A percentile compares a stretch with the other conserved stretches of the same genome.
phyloP scores from a whole-genome alignment of 2,329 filamentous ascomycete species.

The Ophiostoma pallidulum region DNA sequence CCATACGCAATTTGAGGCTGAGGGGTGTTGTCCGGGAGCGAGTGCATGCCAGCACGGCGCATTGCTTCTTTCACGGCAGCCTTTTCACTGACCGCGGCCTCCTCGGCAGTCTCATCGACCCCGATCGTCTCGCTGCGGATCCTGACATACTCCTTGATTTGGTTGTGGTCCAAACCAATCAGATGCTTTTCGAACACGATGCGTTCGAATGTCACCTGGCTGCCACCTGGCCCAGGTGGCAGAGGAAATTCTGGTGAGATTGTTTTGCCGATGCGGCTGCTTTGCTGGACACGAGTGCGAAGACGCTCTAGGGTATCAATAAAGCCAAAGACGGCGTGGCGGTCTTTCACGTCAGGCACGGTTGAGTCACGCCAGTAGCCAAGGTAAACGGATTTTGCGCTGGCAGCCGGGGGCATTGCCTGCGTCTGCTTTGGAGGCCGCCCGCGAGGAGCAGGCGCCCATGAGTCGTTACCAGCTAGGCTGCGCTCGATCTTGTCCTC shows the following conservation, averaged over 20 bases:
- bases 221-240: conserved; percentile 50
- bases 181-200: conserved; percentile 51
- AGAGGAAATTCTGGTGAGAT: conserved; percentile 38
- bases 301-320: conserved; percentile 53
- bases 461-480: conserved; percentile 24
- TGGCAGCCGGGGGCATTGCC: neutral
- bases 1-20: conserved; percentile 43
- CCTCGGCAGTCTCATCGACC: conserved; percentile 29
- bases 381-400: conserved; percentile 38
- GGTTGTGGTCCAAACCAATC: conserved; percentile 43
- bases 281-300: conserved; percentile 47
- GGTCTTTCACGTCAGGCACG: conserved; percentile 37
- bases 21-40: conserved; percentile 33
- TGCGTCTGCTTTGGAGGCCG: neutral
- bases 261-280: conserved; percentile 37
- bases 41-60: conserved; percentile 33
- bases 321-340: conserved; percentile 52
- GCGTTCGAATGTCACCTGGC: conserved; percentile 55
- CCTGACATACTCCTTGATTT: conserved; percentile 55
- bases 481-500: conserved; percentile 37
- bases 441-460: conserved; percentile 13
- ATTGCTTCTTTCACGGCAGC: conserved; percentile 39
- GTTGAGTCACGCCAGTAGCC: conserved; percentile 53
- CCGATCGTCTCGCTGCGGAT: conserved; percentile 32
- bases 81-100: conserved; percentile 29